phyloP scores from a whole-genome alignment of 192 early-diverging fungal genomes.

The Oehlia diaphana region DNA sequence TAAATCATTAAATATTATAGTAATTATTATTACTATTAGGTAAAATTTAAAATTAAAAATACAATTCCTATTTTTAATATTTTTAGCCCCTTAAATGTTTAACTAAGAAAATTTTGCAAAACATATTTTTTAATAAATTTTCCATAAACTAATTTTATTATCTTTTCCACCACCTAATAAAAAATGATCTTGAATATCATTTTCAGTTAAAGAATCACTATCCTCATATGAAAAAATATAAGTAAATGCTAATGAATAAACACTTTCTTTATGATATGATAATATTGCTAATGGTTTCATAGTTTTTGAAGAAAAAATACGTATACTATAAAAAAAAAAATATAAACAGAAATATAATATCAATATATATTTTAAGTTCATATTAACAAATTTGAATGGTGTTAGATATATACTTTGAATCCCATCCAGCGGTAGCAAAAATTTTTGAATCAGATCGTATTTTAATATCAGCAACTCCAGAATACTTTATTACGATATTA shows the following conservation, averaged over 20 bases:
- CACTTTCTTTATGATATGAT: constrained; percentile 40
- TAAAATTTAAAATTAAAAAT: too few species aligned
- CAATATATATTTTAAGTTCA: too few species aligned
- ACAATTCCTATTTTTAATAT: too few species aligned
- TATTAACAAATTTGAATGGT: background rate
- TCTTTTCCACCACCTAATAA: constrained; percentile 42
- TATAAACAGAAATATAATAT: background rate
- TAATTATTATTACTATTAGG: too few species aligned
- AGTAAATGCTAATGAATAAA: constrained; percentile 40
- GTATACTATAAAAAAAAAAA: constrained; percentile 27
- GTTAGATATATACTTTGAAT: constrained; percentile 33
- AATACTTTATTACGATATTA: constrained; percentile 25
- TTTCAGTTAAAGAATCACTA: constrained; percentile 3
- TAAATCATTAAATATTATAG: too few species aligned
- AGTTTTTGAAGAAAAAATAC: constrained; percentile 40
- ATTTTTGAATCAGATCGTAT: constrained; percentile 40
- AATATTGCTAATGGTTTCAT: constrained; percentile 44
- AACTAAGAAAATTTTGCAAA: too few species aligned
- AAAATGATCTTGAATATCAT: constrained; percentile 38
- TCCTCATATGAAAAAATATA: constrained; percentile 23
- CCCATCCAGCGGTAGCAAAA: constrained; percentile 44
- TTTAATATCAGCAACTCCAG: constrained; percentile 36
- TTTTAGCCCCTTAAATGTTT: too few species aligned
- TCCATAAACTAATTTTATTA: constrained; percentile 41
- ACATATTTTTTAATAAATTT: constrained; percentile 35